These are phyloP conservation scores for Claviceps sp. DNA, from an alignment of 2,329 filamentous ascomycete genomes.

Conservation along the genomic window DNA sequence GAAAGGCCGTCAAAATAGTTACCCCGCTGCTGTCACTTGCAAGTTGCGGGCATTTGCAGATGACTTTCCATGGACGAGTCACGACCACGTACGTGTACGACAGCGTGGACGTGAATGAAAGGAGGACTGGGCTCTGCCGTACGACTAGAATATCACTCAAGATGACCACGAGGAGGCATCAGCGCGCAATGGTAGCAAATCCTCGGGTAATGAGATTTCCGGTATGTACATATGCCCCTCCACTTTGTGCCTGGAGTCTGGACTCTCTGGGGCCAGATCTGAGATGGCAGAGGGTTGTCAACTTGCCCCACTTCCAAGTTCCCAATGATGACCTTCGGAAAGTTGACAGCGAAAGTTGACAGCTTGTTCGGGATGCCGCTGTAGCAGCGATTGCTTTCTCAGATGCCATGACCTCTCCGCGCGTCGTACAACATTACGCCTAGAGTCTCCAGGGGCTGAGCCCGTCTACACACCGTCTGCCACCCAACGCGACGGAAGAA, in stretches of 20 bases:
- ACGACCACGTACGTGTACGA: neutral
- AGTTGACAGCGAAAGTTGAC: constrained; percentile 4
- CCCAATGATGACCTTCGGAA: neutral
- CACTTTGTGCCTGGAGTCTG: no score
- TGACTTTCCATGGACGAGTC: neutral
- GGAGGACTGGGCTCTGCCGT: neutral
- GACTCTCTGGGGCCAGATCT: no score
- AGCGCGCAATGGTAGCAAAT: no score
- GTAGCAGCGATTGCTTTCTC: neutral
- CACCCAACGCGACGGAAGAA: neutral
- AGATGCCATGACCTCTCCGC: neutral
- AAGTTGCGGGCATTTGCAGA: neutral
- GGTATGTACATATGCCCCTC: no score
- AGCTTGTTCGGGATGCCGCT: constrained; percentile 2
- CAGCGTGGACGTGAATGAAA: neutral
- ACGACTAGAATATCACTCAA: no score
- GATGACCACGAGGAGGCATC: no score
- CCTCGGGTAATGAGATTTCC: no score
- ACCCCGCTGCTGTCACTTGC: constrained; percentile 1
- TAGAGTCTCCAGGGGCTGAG: neutral
- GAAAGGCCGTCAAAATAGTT: neutral
- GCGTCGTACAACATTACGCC: neutral
- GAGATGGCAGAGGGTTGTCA: no score
- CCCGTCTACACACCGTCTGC: neutral
- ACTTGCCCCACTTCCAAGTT: neutral